Evolutionary conservation across 768 basidiomycete species (phyloP), one percentile per base, ranked within the genome.

Genomic region (Serendipita sp.): DNA sequence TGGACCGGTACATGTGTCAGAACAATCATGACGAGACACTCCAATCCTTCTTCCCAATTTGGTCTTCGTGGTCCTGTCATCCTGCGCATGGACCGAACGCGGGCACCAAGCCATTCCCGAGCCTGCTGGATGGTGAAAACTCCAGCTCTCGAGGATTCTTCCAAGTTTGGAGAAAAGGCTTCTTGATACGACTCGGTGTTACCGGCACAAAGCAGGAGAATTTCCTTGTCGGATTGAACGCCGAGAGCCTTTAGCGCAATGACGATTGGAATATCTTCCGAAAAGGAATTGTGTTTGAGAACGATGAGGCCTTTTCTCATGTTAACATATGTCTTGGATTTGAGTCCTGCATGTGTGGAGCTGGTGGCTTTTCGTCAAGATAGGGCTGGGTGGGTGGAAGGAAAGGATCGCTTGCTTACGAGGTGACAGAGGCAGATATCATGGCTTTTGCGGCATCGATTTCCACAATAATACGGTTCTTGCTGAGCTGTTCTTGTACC

Each of bases 391-490:
- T 44, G 11, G 38, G n/a, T 1, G 35, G n/a, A 44, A 28, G 34
- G 16, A 64, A 23, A 23, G 23, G 23, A 23, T 23, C 23, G 23
- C 23, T 30, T 44, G 79, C 91, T 72, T 70, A 94, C 90, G 93
- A 96, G 60, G 94, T 97, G 75, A 94, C 96, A 3, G 91, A 93
- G 2, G 95, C 92, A 73, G 91, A 91, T 0, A 96, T 93, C 44
- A 87, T 77, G 3, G 89, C 90, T 74, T 98, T 97, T 46, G 85
- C 85, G 23, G 80, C 75, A 74, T 98, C 96, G 3, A 86, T 89
- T 77, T 98, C 96, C 67, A 99, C 96, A 69, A 99, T 97, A 72
- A 99, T 99, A 46, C 96, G 83, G 74, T 99, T 98, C 80, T 98
- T 98, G 80, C 91, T 94, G 71, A 98, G 76, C 76, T 99, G 96